phyloP scores from a whole-genome alignment of 345 rosid genomes.

The Cardamine occulta region DNA sequence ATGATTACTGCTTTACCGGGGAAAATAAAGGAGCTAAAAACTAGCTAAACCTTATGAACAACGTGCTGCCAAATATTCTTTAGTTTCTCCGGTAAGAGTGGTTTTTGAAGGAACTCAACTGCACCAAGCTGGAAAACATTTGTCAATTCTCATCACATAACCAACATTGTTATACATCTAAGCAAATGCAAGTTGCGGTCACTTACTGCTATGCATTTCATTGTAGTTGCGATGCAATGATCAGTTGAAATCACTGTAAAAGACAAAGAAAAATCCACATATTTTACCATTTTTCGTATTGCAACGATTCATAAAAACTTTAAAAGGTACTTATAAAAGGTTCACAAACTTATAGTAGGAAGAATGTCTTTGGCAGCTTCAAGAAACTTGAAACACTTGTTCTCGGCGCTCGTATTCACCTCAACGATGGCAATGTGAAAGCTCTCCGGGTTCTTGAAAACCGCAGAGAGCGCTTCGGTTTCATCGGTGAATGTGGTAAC shows the following conservation, averaged over 20 bases:
- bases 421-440: constrained; percentile 89
- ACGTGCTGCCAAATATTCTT: constrained; percentile 98
- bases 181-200: constrained; percentile 21
- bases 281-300: neutral
- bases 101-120: constrained; percentile 91
- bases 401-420: constrained; percentile 54
- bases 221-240: constrained; percentile 81
- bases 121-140: constrained; percentile 83
- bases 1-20: neutral
- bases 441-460: constrained; percentile 62
- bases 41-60: constrained; percentile 73
- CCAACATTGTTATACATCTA: constrained; percentile 3
- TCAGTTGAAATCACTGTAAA: constrained; percentile 80
- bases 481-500: constrained; percentile 76
- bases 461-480: constrained; percentile 71
- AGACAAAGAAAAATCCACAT: constrained; percentile 12
- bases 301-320: neutral
- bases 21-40: constrained; percentile 7
- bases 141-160: constrained; percentile 37
- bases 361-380: constrained; percentile 83
- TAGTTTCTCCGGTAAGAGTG: constrained; percentile 78
- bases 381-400: constrained; percentile 74
- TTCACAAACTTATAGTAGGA: constrained; percentile 65
- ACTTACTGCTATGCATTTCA: constrained; percentile 95
- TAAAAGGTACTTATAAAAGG: neutral